Evolutionary conservation across 2,329 filamentous ascomycete genomes (phyloP), one percentile per base, ranked within the genome.

Genomic region (Tolypocladium nubicola): DNA sequence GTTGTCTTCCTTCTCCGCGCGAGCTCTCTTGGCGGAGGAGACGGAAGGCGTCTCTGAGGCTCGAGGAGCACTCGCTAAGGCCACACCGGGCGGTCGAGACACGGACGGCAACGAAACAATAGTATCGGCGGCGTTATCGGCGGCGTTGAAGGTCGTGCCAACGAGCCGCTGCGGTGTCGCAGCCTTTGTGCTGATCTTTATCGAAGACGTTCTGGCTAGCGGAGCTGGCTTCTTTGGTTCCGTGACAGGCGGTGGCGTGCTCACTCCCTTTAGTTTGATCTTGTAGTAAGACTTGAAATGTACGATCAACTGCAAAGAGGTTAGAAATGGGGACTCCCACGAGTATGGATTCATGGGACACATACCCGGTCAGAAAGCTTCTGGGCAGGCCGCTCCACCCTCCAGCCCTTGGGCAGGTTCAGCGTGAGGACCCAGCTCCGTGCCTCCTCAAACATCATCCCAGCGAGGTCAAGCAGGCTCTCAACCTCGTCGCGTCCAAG

Each of bases 361-460:
- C 72, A 66, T 65, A 73, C 73, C 59, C 67, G 69, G 56, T 72
- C 70, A 10, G 67, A 65, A n/a, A 71, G 65, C 59, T 71, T 69
- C 57, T 69, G 66, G 11, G 64, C 62, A 7, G 70, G 66, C 58
- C 73, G 69, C 60, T 71, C 69, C 19, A 68, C 69, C 61, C 64
- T 73, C 75, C 75, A 77, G 10, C 64, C 67, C 62, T 75, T 74
- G 10, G 75, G 75, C 55, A 75, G 65, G 58, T 69, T 69, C 19
- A 77, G 57, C 1, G 74, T 76, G 13, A 77, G 55, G 10, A 76
- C 66, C 71, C 73, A 77, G 54, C 69, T 70, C 50, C 67, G 64
- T 14, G 75, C 73, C 60, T 76, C 74, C 58, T 77, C 75, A 61
- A 77, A 76, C 73, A 77, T 76, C 70, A 75, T 74, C 11, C 70